Evolutionary conservation across 495 filamentous ascomycete genomes (phyloP), one percentile per base, ranked within the genome.

Genomic region (Viridothelium virens): DNA sequence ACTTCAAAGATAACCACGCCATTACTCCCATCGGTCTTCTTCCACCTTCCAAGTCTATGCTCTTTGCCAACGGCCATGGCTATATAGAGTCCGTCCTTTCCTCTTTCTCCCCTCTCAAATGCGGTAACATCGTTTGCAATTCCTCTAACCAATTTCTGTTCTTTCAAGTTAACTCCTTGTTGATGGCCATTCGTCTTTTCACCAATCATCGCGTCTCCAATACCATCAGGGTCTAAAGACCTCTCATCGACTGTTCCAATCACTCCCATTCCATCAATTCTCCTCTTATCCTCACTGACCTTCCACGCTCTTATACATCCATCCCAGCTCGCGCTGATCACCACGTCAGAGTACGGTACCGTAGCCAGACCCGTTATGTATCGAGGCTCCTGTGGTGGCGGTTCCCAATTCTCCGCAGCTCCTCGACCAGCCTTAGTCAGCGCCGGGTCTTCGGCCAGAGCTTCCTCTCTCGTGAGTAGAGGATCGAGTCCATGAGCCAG

Each of bases 261-360:
- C 3, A 84, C 78, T 1, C 91, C 92, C 2, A 92, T 73, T 2
- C 82, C 74, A 70, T 91, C 85, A 39, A 98, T 83, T 61, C 82
- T 87, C 75, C 84, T 86, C 76, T 95, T 96, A 69, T 96, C 92
- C 31, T 89, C 82, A 46, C 87, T 89, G 50, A 97, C 79, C 65
- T 79, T 84, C 91, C 92, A 98, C n/a, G 86, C 88, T 37, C 92
- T 82, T 16, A 97, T 82, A 70, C 80, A 84, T 1, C 94, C 94
- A 77, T 98, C 94, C 91, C 92, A 97, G 74, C 90, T 95, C 16
- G 93, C 94, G 67, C 86, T 92, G 44, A 97, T 77, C 46, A 97
- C 82, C 38, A 96, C 77, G 71, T 98, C 91, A 10, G 90, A 91
- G 71, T 91, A 95, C 0, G 93, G 91, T 46, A 97, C 80, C 3